These are phyloP conservation scores for Boletus subcaerulescens DNA, from an alignment of 768 basidiomycete genomes.

Conservation along the genomic window DNA sequence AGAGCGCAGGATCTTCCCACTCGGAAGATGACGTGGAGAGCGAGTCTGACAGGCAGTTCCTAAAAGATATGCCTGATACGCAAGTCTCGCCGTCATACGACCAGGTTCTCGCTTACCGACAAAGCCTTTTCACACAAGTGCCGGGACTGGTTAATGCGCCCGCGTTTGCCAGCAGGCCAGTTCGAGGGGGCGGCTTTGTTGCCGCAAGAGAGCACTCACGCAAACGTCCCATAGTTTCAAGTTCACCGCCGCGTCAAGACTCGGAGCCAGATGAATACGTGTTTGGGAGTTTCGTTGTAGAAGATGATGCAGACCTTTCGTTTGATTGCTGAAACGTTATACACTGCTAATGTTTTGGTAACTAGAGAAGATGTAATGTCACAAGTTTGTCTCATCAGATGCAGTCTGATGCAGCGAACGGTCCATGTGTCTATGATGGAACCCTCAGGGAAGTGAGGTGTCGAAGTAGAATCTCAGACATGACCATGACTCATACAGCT, in stretches of 20 bases:
- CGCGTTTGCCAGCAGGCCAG: constrained; percentile 51
- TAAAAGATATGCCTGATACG: constrained; percentile 60
- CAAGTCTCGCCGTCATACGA: constrained; percentile 73
- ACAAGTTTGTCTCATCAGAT: no score
- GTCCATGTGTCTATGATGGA: no score
- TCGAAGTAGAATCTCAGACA: not conserved
- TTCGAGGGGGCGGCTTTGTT: constrained; percentile 41
- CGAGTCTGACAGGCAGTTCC: constrained; percentile 67
- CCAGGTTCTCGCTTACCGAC: constrained; percentile 65
- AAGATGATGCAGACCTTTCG: constrained; percentile 69
- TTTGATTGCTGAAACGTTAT: constrained; percentile 29
- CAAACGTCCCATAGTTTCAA: constrained; percentile 41
- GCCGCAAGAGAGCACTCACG: constrained; percentile 32
- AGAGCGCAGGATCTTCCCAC: constrained; percentile 59
- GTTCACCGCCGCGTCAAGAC: constrained; percentile 57
- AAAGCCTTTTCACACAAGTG: constrained; percentile 70
- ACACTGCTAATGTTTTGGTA: constrained; percentile 4
- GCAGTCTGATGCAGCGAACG: no score
- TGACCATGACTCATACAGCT: no score
- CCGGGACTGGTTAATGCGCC: constrained; percentile 42
- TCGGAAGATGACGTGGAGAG: constrained; percentile 51
- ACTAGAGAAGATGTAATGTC: not conserved
- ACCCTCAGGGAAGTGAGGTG: no score
- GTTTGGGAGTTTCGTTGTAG: constrained; percentile 77
- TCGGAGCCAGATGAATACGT: constrained; percentile 62